These are phyloP conservation scores for Vicia villosa DNA, from an alignment of 306 rosid species.

Conservation along the genomic window DNA sequence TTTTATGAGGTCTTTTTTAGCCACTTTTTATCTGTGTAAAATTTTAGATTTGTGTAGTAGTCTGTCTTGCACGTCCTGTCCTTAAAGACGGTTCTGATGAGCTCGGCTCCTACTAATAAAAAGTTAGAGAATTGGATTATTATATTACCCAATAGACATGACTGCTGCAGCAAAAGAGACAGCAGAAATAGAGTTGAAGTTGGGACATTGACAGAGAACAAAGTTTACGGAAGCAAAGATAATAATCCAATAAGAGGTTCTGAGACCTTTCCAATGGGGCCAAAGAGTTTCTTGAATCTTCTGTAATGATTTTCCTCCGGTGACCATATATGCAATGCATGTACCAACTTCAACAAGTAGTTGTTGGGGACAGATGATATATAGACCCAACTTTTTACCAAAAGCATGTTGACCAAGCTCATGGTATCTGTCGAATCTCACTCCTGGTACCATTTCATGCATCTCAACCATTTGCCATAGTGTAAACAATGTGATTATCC, in stretches of 20 bases:
- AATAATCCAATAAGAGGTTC: conserved; percentile 55
- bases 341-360: conserved; percentile 69
- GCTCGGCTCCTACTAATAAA: neutral
- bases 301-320: conserved; percentile 67
- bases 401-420: conserved; percentile 86
- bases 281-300: conserved; percentile 60
- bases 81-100: no score
- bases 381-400: conserved; percentile 76
- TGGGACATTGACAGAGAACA: conserved; percentile 70
- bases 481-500: conserved; percentile 76
- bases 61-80: no score
- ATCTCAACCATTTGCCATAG: conserved; percentile 94
- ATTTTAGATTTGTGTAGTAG: no score
- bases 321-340: conserved; percentile 73
- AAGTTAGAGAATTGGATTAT: neutral
- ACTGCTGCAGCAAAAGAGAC: conserved; percentile 72
- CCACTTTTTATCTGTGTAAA: no score
- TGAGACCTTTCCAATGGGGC: conserved; percentile 42
- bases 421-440: conserved; percentile 81
- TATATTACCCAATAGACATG: conserved; percentile 70
- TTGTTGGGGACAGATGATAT: conserved; percentile 77
- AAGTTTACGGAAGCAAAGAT: conserved; percentile 64
- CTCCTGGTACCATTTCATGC: conserved; percentile 93
- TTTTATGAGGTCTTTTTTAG: no score
- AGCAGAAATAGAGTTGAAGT: conserved; percentile 67